Conservation (phyloP, 2,329 filamentous ascomycete genomes). For the Penicillium sp. region DNA sequence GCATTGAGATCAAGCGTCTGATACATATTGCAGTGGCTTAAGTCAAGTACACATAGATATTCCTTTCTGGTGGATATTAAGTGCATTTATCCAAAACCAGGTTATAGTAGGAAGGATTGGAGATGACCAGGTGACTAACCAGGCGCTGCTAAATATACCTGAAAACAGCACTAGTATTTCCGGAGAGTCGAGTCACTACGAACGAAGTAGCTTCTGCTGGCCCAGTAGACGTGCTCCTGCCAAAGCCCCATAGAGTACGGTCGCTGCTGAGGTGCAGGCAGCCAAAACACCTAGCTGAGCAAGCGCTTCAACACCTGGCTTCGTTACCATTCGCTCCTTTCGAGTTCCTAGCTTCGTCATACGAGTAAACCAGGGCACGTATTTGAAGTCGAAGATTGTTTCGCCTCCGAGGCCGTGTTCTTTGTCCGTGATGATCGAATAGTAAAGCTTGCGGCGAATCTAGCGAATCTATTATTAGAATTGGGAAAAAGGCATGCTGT, state of each 20-base stretch:
- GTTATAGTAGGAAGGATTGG: background rate
- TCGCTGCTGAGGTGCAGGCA: conserved; percentile 21
- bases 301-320: conserved; percentile 32
- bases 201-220: conserved; percentile 1
- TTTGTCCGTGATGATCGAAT: conserved; percentile 65
- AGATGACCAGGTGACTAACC: background rate
- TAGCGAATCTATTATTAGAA: conserved; percentile 10
- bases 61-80: background rate
- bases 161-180: background rate
- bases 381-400: conserved; percentile 73
- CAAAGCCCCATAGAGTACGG: conserved; percentile 18
- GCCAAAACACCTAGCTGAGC: conserved; percentile 33
- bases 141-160: background rate
- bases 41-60: background rate
- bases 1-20: background rate
- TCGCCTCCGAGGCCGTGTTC: conserved; percentile 68
- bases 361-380: conserved; percentile 42
- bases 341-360: conserved; percentile 35
- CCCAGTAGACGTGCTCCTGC: conserved; percentile 13
- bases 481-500: background rate
- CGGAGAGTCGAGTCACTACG: background rate
- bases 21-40: conserved; percentile 1
- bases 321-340: conserved; percentile 25
- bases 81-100: background rate
- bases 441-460: conserved; percentile 59